A percentile compares a stretch with the other conserved stretches of the same genome.
phyloP scores from a whole-genome alignment of 345 rosid species.

The Eucalyptus erythrocorys region DNA sequence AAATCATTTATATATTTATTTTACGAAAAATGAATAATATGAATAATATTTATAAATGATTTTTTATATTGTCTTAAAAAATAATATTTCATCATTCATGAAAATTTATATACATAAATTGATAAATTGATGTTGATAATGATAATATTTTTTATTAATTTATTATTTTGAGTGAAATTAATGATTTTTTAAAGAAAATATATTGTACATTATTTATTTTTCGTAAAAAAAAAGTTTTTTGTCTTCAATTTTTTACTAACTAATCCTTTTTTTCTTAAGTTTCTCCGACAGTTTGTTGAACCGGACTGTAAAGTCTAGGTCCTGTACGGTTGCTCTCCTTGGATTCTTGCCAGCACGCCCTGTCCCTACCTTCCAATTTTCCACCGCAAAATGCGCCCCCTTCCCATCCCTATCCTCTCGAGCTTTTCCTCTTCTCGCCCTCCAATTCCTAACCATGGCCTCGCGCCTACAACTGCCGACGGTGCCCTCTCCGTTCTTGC shows the following conservation, averaged over 20 bases:
- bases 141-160: fast-evolving
- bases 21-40: fast-evolving
- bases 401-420: background rate
- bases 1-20: fast-evolving
- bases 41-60: background rate
- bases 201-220: too few relatives aligned
- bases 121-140: too few relatives aligned
- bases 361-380: background rate
- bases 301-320: background rate
- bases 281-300: background rate
- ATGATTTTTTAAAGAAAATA: fast-evolving
- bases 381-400: background rate
- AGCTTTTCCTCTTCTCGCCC: background rate
- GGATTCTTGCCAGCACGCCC: background rate
- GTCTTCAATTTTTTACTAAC: background rate
- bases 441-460: background rate
- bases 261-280: too few relatives aligned
- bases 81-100: background rate
- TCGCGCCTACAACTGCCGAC: background rate
- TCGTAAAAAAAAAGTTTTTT: fast-evolving
- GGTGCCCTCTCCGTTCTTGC: background rate
- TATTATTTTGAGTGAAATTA: too few relatives aligned
- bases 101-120: background rate
- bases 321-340: background rate
- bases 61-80: background rate